Evolutionary conservation across 352 stramenopile species (phyloP).

Genomic region (Phytophthora constricta): DNA sequence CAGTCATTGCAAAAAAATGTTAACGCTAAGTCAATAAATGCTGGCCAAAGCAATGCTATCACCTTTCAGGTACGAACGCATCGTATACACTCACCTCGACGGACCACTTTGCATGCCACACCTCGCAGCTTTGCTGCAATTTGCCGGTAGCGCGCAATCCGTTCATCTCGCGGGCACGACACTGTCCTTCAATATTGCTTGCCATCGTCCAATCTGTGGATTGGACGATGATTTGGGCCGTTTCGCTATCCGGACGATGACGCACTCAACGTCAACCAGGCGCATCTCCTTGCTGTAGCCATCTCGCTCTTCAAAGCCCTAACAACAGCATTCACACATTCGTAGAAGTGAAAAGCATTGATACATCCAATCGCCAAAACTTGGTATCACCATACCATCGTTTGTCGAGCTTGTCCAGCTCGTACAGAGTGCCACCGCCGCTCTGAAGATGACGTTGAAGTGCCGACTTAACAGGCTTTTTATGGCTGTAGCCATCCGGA

Average conservation of each 20-base stretch:
- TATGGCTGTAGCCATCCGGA: background rate
- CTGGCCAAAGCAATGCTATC: too few species aligned
- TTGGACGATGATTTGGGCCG: conserved; percentile 3
- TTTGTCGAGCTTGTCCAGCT: background rate
- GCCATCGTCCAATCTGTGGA: background rate
- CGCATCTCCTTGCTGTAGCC: background rate
- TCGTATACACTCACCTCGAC: too few species aligned
- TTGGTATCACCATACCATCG: background rate
- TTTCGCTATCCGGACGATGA: background rate
- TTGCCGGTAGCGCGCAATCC: conserved; percentile 3
- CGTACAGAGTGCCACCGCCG: background rate
- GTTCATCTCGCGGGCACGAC: background rate
- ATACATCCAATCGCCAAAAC: too few species aligned
- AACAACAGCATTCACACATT: background rate
- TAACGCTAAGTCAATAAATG: too few species aligned
- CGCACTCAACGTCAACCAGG: background rate
- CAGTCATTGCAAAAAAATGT: too few species aligned
- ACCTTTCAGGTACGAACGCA: too few species aligned
- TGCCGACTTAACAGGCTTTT: background rate
- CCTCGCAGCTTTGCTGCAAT: too few species aligned
- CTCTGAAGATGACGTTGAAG: background rate
- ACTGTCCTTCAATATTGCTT: background rate
- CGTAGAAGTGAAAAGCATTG: too few species aligned
- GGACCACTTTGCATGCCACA: too few species aligned
- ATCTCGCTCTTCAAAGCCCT: background rate